A percentile compares a stretch with the other conserved stretches of the same genome.
Conservation (phyloP, 495 filamentous ascomycete genomes). For the Bacidia rubella region DNA sequence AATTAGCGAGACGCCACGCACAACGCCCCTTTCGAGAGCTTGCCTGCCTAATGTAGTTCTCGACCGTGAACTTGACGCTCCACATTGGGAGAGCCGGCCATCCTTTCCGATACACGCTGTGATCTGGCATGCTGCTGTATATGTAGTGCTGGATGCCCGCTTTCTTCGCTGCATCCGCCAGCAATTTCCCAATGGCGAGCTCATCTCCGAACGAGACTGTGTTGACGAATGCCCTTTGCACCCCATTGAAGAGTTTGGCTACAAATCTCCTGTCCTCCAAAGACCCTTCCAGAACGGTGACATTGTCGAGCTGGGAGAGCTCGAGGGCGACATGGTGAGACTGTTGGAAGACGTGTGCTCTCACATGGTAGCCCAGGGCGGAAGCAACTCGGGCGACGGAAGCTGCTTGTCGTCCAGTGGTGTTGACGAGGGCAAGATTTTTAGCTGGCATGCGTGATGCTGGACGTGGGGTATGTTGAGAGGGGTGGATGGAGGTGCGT, state of each 20-base stretch:
- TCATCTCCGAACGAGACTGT: constrained; percentile 97
- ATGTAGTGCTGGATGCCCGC: constrained; percentile 81
- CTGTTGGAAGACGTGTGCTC: constrained; percentile 73
- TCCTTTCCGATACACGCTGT: constrained; percentile 53
- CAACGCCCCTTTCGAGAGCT: background rate
- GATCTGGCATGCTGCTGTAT: constrained; percentile 95
- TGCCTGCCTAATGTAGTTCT: constrained; percentile 68
- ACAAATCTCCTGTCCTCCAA: constrained; percentile 65
- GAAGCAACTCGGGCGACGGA: constrained; percentile 85
- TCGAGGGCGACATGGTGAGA: constrained; percentile 67
- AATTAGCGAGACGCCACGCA: background rate
- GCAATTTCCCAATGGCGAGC: constrained; percentile 66
- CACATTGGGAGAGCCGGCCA: constrained; percentile 82
- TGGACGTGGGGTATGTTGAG: background rate
- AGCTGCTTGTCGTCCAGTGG: constrained; percentile 82
- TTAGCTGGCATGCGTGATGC: constrained; percentile 42
- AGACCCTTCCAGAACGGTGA: constrained; percentile 68
- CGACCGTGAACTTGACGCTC: constrained; percentile 81
- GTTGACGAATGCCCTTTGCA: constrained; percentile 89
- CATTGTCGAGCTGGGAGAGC: constrained; percentile 65
- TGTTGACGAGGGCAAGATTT: constrained; percentile 85
- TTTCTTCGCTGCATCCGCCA: constrained; percentile 81
- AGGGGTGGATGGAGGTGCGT: background rate
- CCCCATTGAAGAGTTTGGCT: constrained; percentile 63
- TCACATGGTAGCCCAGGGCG: constrained; percentile 80